Conservation (phyloP, 352 stramenopile species). For the Pythium aquatile region DNA sequence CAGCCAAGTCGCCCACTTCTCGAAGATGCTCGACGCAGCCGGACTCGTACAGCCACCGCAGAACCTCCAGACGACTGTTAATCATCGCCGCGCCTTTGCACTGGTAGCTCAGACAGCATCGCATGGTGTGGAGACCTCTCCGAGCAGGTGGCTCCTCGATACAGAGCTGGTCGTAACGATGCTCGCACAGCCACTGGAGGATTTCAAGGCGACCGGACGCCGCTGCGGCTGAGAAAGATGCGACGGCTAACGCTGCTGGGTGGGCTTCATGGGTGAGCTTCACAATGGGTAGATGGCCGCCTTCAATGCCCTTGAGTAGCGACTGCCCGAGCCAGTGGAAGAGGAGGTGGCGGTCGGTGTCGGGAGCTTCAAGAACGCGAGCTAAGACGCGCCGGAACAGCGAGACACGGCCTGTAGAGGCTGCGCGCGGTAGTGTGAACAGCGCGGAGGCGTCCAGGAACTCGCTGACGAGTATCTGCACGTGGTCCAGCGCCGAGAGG, state of each 20-base stretch:
- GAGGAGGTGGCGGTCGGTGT: background rate
- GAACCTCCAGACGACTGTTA: background rate
- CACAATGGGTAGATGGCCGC: background rate
- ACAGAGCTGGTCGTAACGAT: background rate
- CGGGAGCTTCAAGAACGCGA: slow-evolving; percentile 1
- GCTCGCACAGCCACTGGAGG: slow-evolving; percentile 14
- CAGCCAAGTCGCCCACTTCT: slow-evolving; percentile 5
- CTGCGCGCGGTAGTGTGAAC: background rate
- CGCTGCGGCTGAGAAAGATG: background rate
- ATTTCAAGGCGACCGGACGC: slow-evolving; percentile 11
- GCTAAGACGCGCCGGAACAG: background rate
- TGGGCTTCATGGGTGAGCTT: background rate
- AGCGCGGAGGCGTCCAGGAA: background rate
- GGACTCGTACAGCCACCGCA: background rate
- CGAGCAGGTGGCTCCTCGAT: background rate
- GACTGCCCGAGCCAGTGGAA: background rate
- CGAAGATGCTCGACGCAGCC: slow-evolving; percentile 1
- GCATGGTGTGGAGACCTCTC: background rate
- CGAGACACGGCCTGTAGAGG: background rate
- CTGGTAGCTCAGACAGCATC: background rate
- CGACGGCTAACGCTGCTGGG: background rate
- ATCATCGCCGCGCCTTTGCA: slow-evolving; percentile 1
- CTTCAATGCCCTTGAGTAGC: background rate
- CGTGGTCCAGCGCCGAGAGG: background rate
- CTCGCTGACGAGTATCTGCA: background rate